Percentiles rank a stretch among this genome's conserved stretches.
phyloP scores from a whole-genome alignment of 352 stramenopile genomes.

The Pythium phragmiticola region DNA sequence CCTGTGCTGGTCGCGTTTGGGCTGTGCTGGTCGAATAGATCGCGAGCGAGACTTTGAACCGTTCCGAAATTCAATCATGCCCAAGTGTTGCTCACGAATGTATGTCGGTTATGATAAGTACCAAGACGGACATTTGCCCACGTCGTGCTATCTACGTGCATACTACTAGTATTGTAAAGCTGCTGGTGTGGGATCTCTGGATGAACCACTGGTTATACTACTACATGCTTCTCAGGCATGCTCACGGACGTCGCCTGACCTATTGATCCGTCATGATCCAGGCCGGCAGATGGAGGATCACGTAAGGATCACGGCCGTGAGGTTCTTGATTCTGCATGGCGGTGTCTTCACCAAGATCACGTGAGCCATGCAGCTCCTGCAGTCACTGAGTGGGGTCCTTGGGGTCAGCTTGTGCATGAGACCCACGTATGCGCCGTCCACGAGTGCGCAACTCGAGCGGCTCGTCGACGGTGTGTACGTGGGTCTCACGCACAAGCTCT shows the following conservation, averaged over 20 bases:
- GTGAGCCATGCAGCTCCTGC: conserved; percentile 59
- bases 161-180: not conserved
- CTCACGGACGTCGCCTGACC: conserved; percentile 44
- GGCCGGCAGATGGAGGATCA: conserved; percentile 65
- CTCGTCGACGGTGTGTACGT: conserved; percentile 49
- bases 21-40: too few species aligned
- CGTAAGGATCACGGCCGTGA: conserved; percentile 48
- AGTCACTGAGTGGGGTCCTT: conserved; percentile 42
- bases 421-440: not conserved
- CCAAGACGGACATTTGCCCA: too few species aligned
- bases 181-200: conserved; percentile 62
- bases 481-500: conserved; percentile 64
- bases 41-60: too few species aligned
- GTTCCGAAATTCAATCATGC: too few species aligned
- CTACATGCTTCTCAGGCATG: conserved; percentile 57
- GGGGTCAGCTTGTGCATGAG: conserved; percentile 34
- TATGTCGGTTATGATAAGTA: too few species aligned
- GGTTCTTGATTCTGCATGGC: conserved; percentile 54
- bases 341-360: conserved; percentile 53
- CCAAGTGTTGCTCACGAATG: too few species aligned
- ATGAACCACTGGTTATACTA: conserved; percentile 62
- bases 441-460: conserved; percentile 44
- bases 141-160: too few species aligned
- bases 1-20: too few species aligned
- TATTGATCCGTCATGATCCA: conserved; percentile 39